A percentile compares a stretch with the other conserved stretches of the same genome.
Evolutionary conservation across 768 basidiomycete genomes (phyloP).

Genomic region (Candolleomyces eurysporus): DNA sequence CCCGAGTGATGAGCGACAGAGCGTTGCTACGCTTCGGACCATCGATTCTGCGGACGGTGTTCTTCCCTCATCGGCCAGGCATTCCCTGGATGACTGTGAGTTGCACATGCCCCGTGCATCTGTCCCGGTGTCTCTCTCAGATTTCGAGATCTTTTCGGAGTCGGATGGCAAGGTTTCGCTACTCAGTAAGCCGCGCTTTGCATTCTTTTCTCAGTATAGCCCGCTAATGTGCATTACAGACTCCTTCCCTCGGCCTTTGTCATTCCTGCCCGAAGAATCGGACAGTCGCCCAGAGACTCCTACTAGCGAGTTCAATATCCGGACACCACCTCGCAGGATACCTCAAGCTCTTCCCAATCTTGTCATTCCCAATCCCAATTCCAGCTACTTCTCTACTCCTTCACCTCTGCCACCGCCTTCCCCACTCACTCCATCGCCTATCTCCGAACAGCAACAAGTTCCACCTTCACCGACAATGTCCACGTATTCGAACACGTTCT

Average conservation of each 20-base stretch:
- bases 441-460: constrained; percentile 23
- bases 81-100: not conserved
- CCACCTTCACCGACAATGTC: constrained; percentile 36
- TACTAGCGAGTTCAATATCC: constrained; percentile 6
- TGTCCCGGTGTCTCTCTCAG: constrained; percentile 35
- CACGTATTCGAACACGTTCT: constrained; percentile 19
- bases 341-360: constrained; percentile 8
- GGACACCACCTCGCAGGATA: constrained; percentile 8
- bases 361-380: constrained; percentile 3
- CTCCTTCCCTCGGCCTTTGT: constrained; percentile 40
- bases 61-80: constrained; percentile 21
- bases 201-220: not conserved
- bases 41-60: constrained; percentile 58
- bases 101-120: constrained; percentile 28
- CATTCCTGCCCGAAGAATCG: constrained; percentile 26
- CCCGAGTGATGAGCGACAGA: constrained; percentile 40
- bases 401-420: constrained; percentile 12
- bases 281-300: constrained; percentile 31
- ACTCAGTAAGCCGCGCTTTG: constrained; percentile 27
- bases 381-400: constrained; percentile 10
- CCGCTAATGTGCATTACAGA: constrained; percentile 23
- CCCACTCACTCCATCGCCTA: constrained; percentile 14
- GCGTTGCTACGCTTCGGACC: constrained; percentile 57
- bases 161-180: constrained; percentile 29
- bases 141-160: constrained; percentile 40